Evolutionary conservation across 495 filamentous ascomycete genomes (phyloP).

Genomic region (Peziza echinospora): DNA sequence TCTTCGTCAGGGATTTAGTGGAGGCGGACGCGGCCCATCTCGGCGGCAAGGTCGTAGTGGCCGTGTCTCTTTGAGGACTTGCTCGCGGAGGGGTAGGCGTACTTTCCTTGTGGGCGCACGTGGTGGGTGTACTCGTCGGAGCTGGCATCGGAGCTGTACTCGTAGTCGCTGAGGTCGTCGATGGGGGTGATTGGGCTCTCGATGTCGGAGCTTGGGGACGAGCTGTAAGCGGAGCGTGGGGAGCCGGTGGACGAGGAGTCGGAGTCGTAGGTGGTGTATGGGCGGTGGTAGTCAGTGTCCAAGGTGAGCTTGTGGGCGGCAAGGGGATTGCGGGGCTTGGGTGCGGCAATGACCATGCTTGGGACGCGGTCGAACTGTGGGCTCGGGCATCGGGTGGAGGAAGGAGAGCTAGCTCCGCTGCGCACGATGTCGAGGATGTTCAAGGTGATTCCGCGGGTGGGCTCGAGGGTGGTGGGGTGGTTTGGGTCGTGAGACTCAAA

Average conservation of each 20-base stretch:
- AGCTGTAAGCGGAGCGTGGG: constrained; percentile 28
- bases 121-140: not conserved
- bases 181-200: not conserved
- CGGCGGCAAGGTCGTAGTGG: not conserved
- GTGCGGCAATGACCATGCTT: constrained; percentile 22
- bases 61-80: not conserved
- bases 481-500: constrained; percentile 95
- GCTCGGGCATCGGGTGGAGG: constrained; percentile 25
- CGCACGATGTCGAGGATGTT: constrained; percentile 41
- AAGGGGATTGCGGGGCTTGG: constrained; percentile 71
- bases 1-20: not conserved
- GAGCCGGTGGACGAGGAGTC: constrained; percentile 36
- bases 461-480: constrained; percentile 72
- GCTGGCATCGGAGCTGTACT: not conserved
- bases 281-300: constrained; percentile 48
- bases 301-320: constrained; percentile 69
- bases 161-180: not conserved
- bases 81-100: not conserved
- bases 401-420: constrained; percentile 21
- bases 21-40: not conserved
- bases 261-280: constrained; percentile 45
- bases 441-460: constrained; percentile 85
- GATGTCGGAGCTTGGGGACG: constrained; percentile 4
- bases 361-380: constrained; percentile 21
- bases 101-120: not conserved